Evolutionary conservation across 2,329 filamentous ascomycete genomes (phyloP).

Genomic region (Helicocarpus griseus): DNA sequence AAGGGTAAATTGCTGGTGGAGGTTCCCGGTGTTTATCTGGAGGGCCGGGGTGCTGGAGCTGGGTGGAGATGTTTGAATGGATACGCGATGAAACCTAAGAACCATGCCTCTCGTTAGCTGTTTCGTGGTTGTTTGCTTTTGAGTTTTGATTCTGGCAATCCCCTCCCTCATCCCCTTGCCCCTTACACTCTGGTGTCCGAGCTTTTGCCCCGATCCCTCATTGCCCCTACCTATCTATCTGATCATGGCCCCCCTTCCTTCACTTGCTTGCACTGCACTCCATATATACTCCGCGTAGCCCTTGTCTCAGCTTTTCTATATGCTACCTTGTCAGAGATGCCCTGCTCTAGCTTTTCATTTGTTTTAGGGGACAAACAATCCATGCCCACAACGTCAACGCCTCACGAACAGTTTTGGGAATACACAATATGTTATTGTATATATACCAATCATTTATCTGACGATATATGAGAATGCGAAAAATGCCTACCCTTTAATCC

Average conservation of each 20-base stretch:
- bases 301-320: background rate
- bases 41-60: slow-evolving; percentile 47
- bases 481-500: background rate
- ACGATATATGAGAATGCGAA: background rate
- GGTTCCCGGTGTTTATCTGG: slow-evolving; percentile 49
- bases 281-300: no score
- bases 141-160: background rate
- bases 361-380: background rate
- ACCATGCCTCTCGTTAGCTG: background rate
- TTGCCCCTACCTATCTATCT: no score
- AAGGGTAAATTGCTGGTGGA: slow-evolving; percentile 44
- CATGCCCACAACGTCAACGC: background rate
- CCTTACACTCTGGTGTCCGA: background rate
- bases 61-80: slow-evolving; percentile 53
- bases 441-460: no score
- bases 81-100: slow-evolving; percentile 45
- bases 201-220: background rate
- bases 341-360: background rate
- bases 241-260: no score
- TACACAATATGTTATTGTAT: background rate
- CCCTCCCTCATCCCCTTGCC: background rate
- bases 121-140: background rate
- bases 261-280: no score
- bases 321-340: background rate
- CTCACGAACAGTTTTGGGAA: background rate